These are phyloP conservation scores for Fagopyrum homotropicum DNA, from an alignment of 148 eudicot genomes.

Conservation along the genomic window DNA sequence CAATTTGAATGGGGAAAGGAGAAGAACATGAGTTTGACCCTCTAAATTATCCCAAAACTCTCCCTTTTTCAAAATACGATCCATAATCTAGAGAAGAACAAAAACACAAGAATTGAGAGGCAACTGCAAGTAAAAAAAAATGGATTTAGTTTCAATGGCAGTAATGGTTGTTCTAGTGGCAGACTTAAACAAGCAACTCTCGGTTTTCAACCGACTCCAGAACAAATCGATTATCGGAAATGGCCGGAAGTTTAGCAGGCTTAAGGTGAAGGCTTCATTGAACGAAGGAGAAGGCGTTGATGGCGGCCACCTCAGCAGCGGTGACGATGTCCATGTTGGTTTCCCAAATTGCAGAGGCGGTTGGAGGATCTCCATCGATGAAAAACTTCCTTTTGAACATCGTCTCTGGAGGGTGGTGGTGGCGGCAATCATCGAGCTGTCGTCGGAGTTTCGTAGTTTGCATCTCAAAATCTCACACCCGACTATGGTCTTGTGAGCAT, in stretches of 20 bases:
- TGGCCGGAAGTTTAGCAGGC: not conserved
- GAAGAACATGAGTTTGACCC: not conserved
- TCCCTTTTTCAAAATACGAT: not conserved
- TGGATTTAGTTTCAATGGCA: slow-evolving; percentile 13
- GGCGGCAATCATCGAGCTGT: not conserved
- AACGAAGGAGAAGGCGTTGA: slow-evolving; percentile 13
- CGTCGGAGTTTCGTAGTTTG: slow-evolving; percentile 12
- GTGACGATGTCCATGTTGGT: slow-evolving; percentile 3
- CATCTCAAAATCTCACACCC: too few species aligned
- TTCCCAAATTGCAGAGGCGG: slow-evolving; percentile 10
- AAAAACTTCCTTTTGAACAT: slow-evolving; percentile 11
- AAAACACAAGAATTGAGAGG: too few species aligned
- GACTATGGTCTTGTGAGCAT: too few species aligned
- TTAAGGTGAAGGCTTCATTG: slow-evolving; percentile 9
- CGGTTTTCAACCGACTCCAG: slow-evolving; percentile 10
- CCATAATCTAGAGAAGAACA: not conserved
- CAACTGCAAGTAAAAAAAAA: not conserved
- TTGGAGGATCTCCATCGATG: not conserved
- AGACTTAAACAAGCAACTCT: not conserved
- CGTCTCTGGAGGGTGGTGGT: slow-evolving; percentile 5
- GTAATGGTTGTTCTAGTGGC: not conserved
- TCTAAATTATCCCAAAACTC: too few species aligned
- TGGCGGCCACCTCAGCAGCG: slow-evolving; percentile 1
- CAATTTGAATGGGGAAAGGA: not conserved
- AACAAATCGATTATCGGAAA: not conserved